Conservation (phyloP, 768 basidiomycete genomes). For the Pholiota conissans region DNA sequence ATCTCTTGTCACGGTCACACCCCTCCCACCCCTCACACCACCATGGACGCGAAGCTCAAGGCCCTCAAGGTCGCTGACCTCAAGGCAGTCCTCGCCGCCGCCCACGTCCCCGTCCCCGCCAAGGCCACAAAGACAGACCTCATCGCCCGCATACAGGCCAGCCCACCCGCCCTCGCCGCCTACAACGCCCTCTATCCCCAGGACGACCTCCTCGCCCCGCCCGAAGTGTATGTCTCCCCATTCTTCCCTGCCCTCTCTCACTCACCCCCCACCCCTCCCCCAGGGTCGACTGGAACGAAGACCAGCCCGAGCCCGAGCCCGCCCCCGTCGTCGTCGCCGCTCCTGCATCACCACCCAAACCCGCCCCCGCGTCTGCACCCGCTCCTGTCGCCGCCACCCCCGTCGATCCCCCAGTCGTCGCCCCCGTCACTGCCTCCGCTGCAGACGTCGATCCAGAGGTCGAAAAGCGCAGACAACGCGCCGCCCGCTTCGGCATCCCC, state of each 20-base stretch:
- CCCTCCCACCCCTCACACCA: slow-evolving; percentile 14
- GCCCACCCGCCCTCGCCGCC: slow-evolving; percentile 46
- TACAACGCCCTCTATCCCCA: slow-evolving; percentile 43
- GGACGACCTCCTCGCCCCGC: slow-evolving; percentile 31
- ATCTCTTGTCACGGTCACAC: slow-evolving; percentile 21
- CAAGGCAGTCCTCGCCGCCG: slow-evolving; percentile 57
- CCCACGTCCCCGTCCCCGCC: slow-evolving; percentile 45
- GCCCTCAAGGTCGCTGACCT: slow-evolving; percentile 74
- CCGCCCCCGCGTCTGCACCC: slow-evolving; percentile 7
- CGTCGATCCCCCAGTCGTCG: background rate
- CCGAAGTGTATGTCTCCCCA: slow-evolving; percentile 32
- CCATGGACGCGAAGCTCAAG: slow-evolving; percentile 45
- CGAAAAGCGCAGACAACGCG: slow-evolving; percentile 59
- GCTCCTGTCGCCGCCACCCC: background rate
- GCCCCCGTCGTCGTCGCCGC: slow-evolving; percentile 6
- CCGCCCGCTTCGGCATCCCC: slow-evolving; percentile 72
- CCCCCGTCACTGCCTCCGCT: slow-evolving; percentile 1
- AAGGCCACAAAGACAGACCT: slow-evolving; percentile 71
- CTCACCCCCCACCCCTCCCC: slow-evolving; percentile 4
- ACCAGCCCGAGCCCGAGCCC: slow-evolving; percentile 25
- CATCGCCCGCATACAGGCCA: slow-evolving; percentile 59
- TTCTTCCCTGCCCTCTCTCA: background rate
- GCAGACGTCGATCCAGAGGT: slow-evolving; percentile 44
- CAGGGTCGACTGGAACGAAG: slow-evolving; percentile 46
- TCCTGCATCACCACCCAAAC: slow-evolving; percentile 12